Base-by-base conservation (phyloP, 1,284 basidiomycete species). In the Schizophyllum amplum region DNA sequence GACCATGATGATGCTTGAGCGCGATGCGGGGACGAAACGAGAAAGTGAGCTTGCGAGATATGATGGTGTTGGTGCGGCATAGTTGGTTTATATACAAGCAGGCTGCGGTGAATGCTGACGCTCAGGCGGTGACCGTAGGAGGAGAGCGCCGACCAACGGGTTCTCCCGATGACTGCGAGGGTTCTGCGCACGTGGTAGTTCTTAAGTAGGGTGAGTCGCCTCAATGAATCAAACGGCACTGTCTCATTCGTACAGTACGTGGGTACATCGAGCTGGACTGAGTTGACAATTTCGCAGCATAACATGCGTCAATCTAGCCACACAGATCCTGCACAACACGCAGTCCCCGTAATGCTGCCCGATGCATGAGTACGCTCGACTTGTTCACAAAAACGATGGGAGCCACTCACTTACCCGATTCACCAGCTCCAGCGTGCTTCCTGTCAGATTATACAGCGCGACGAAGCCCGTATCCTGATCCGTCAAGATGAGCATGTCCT, bases 271-370 rank as follows among this genome's bases (percentile, higher is more conserved):
- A n/a, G n/a, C n/a, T n/a, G n/a, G n/a, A n/a, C n/a, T n/a, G n/a
- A n/a, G n/a, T n/a, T n/a, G n/a, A n/a, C n/a, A n/a, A n/a, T n/a
- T n/a, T n/a, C n/a, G n/a, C n/a, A n/a, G n/a, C n/a, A n/a, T n/a
- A n/a, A n/a, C n/a, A n/a, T n/a, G n/a, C n/a, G n/a, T 42, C 33
- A 63, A 51, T 61, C 56, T 51, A 63, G 47, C 62, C 62, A 63
- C 26, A 62, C 62, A 15, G 62, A 60, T 23, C 62, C 62, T 9
- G 62, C 59, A 52, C 61, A 62, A 51, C 62, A 63, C 21, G 59
- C 58, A 0, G 59, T 59, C 2, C 59, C 61, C 5, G 58, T 59
- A 21, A 62, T 61, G 50, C 60, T 63, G 46, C 46, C 13, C 24
- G 27, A 25, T 5, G 25, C 11, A 24, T 23, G 50, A 20, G n/a